Base-by-base conservation (phyloP, 1,284 basidiomycete species). In the Sporisorium sorghi region DNA sequence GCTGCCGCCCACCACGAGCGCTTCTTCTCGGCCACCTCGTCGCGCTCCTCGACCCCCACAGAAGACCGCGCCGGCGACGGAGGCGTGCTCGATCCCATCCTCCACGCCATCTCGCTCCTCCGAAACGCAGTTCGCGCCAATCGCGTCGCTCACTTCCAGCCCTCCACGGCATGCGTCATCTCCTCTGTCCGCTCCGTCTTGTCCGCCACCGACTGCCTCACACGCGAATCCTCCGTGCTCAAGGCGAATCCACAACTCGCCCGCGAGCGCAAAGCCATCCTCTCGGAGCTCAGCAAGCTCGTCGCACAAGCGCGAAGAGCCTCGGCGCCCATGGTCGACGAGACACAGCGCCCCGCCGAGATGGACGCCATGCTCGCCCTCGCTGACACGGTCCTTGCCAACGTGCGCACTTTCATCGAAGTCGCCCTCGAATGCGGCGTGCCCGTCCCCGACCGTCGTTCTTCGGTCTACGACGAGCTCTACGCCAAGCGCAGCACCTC, bases 111-210 rank as follows among this genome's bases (percentile, higher is more conserved):
- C 42, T 91, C 92, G 5, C 87, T 97, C 23, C 88, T 98, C 23
- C 91, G 94, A 79, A 91, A 89, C 55, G 92, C 94, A 1, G 93
- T 94, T 19, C 88, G 90, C 23, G 87, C 90, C 28, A 90, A 90
- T 73, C 89, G 92, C 30, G 86, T 90, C n/a, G 86, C 90, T 0
- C 93, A 94, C 85, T 94, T 92, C 78, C 86, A 87, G 57, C 87
- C 88, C 0, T 86, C 87, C 2, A 87, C 87, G 2, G 87, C 88
- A 14, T 94, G 91, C 55, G 92, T 98, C 74, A 96, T 99, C 77
- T 94, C 93, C 4, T 93, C 93, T 57, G 93, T 99, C 39, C 91
- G 96, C n/a, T 90, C 91, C 24, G 90, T 96, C 17, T 88, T 99
- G 42, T 89, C 90, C 26, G 89, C 91, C 11, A 91, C 93, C 14